Conservation (phyloP, 2,329 filamentous ascomycete genomes). For the Capronia americana region DNA sequence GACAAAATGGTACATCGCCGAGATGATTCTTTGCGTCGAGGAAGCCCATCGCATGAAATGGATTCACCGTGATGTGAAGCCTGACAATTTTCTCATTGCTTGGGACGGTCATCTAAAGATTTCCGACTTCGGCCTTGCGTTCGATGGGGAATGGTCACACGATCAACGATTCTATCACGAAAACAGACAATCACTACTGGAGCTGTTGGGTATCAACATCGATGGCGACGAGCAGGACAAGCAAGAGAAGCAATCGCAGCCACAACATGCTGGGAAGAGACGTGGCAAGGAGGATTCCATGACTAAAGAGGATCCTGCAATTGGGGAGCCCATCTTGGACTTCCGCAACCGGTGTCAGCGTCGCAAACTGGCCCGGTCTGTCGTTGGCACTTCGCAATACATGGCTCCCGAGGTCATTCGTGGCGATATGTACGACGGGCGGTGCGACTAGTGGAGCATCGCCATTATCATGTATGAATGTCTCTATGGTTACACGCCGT, state of each 20-base stretch:
- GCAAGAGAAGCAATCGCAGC: slow-evolving; percentile 53
- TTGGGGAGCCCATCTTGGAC: slow-evolving; percentile 62
- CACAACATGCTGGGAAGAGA: slow-evolving; percentile 18
- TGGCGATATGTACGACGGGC: slow-evolving; percentile 82
- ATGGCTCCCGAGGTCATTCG: slow-evolving; percentile 95
- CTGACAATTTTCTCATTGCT: slow-evolving; percentile 94
- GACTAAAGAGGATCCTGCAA: slow-evolving; percentile 24
- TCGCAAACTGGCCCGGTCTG: slow-evolving; percentile 77
- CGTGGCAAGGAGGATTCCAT: slow-evolving; percentile 15
- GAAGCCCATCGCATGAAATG: slow-evolving; percentile 86
- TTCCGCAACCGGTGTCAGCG: slow-evolving; percentile 74
- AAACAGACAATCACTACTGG: slow-evolving; percentile 78
- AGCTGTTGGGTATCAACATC: slow-evolving; percentile 75
- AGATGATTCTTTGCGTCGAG: slow-evolving; percentile 95
- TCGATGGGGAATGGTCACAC: slow-evolving; percentile 94
- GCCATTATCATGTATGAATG: slow-evolving; percentile 95
- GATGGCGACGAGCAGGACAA: slow-evolving; percentile 76
- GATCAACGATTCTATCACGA: slow-evolving; percentile 85
- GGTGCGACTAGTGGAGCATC: slow-evolving; percentile 97
- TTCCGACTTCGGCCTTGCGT: slow-evolving; percentile 93
- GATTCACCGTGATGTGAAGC: slow-evolving; percentile 96
- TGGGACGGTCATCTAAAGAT: slow-evolving; percentile 90
- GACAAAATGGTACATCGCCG: slow-evolving; percentile 85
- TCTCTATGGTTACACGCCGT: slow-evolving; percentile 88
- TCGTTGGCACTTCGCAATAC: slow-evolving; percentile 96